A percentile compares a stretch with the other conserved stretches of the same genome.
Evolutionary conservation across 345 rosid genomes (phyloP).

Genomic region (Laguncularia racemosa): DNA sequence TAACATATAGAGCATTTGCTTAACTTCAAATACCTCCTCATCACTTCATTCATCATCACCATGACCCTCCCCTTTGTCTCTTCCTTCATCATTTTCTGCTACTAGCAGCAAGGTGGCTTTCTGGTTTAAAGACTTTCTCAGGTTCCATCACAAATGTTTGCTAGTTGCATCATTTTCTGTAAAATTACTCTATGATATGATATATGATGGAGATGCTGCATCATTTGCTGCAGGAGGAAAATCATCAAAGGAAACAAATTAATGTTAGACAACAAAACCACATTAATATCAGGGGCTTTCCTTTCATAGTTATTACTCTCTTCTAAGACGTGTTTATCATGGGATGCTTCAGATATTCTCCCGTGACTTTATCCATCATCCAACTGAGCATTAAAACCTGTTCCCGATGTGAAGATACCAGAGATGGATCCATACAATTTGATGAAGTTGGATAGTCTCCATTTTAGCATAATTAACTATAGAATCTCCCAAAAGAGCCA

Average conservation of each 20-base stretch:
- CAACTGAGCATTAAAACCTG: constrained; percentile 12
- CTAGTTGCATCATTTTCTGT: constrained; percentile 19
- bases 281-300: constrained; percentile 12
- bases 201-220: constrained; percentile 13
- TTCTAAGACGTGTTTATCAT: constrained; percentile 23
- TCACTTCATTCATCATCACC: constrained; percentile 17
- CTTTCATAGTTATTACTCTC: constrained; percentile 26
- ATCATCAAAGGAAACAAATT: constrained; percentile 32
- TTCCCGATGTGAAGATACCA: too few species aligned
- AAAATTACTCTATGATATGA: constrained; percentile 28
- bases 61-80: constrained; percentile 12
- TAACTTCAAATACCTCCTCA: constrained; percentile 48
- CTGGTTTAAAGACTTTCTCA: constrained; percentile 17
- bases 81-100: constrained; percentile 16
- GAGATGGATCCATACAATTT: constrained; percentile 22
- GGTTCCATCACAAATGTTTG: constrained; percentile 12
- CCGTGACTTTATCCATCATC: constrained; percentile 12
- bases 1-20: constrained; percentile 35
- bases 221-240: constrained; percentile 17
- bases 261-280: constrained; percentile 14
- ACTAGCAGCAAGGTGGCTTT: constrained; percentile 16
- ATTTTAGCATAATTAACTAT: constrained; percentile 18
- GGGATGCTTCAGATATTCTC: constrained; percentile 7
- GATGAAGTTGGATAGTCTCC: constrained; percentile 26
- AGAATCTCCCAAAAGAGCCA: constrained; percentile 20